Base-by-base conservation (phyloP, 176 grass and related monocot genomes). In the barley (Hordeum vulgare) region DNA sequence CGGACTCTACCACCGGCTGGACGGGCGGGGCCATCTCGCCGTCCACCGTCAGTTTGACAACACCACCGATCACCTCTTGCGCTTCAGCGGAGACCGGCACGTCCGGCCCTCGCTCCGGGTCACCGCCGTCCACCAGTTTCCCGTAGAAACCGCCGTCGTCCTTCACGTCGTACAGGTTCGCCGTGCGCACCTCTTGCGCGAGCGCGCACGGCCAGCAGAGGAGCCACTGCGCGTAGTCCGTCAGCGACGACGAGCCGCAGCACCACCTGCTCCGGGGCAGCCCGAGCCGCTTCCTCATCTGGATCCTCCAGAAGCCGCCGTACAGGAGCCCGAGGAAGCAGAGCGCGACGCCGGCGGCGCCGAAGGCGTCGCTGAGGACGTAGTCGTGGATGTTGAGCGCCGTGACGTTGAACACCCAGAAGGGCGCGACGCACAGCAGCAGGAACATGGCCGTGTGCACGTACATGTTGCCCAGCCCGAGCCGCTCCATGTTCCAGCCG, bases 391-490 rank as follows among this genome's bases (percentile, higher is more conserved):
- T 91, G 35, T 86, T 93, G 68, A 95, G 85, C 1, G 96, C 91
- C 21, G 93, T 80, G 66, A 98, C 69, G 78, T 93, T 95, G 85
- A 98, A 98, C 53, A 95, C 89, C 91, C 93, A 98, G 58, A 98
- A 98, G 3, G 96, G 96, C 42, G 91, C 83, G 3, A 90, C 39
- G 80, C 96, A 98, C 54, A 98, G 81, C 60, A 98, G 87, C 42
- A 98, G 77, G 72, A 95, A 95, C 42, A 86, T 94, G 33, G 82
- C 27, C 4, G 92, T 87, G 77, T 98, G 96, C 21, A 95, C 80
- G 67, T 92, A 98, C 96, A 98, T 98, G 83, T 98, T 95, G 20
- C 93, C 91, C 69, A 98, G 90, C 35, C 96, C 91, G 31, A 98
- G 80, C 74, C 96, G 85, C 83, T 98, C 93, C 93, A 95, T 94